A percentile compares a stretch with the other conserved stretches of the same genome.
phyloP scores from a whole-genome alignment of 495 filamentous ascomycete genomes.

The Xylaria telfairii region DNA sequence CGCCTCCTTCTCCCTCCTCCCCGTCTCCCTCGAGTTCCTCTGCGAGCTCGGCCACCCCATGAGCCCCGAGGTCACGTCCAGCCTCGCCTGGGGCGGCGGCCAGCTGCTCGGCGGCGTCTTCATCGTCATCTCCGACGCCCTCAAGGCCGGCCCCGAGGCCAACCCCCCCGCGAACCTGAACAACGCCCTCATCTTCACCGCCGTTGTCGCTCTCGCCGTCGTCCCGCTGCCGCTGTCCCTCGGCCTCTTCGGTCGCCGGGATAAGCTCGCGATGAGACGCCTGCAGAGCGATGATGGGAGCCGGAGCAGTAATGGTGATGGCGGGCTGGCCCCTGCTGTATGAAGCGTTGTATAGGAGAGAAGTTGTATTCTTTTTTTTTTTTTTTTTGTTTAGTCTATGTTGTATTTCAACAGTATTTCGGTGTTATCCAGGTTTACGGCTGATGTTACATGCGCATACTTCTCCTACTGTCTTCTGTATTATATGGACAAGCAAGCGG shows the following conservation, averaged over 20 bases:
- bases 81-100: conserved; percentile 83
- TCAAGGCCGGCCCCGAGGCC: conserved; percentile 65
- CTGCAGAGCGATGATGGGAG: conserved; percentile 50
- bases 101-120: conserved; percentile 82
- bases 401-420: not conserved
- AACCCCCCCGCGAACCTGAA: conserved; percentile 73
- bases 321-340: not conserved
- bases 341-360: not conserved
- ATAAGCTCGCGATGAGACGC: conserved; percentile 61
- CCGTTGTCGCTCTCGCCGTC: conserved; percentile 68
- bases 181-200: conserved; percentile 76
- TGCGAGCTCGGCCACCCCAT: conserved; percentile 87
- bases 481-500: not conserved
- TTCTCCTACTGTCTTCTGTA: not conserved
- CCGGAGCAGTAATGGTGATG: not conserved
- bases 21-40: conserved; percentile 83
- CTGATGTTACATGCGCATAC: not conserved
- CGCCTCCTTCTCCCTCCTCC: conserved; percentile 78
- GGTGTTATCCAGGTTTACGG: not conserved
- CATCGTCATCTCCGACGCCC: conserved; percentile 78
- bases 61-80: conserved; percentile 83
- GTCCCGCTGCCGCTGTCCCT: conserved; percentile 71
- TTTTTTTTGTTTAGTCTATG: not conserved
- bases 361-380: not conserved
- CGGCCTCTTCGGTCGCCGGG: conserved; percentile 65